Evolutionary conservation across 2,329 filamentous ascomycete genomes (phyloP).

Genomic region (Trichophyton schoenleinii): DNA sequence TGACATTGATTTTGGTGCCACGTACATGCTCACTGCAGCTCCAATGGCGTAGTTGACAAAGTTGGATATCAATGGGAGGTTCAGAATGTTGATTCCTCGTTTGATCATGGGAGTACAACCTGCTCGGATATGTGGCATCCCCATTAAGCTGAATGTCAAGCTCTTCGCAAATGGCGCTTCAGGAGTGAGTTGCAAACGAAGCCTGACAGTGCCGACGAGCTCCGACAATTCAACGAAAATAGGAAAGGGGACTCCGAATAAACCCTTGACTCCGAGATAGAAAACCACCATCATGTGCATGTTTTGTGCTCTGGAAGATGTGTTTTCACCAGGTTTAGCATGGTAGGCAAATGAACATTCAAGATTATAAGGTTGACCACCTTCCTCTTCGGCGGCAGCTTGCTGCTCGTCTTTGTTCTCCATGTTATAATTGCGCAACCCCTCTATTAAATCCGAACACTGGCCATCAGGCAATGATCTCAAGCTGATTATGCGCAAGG

Average conservation of each 20-base stretch:
- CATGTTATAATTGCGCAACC: conserved; percentile 65
- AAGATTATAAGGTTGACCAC: conserved; percentile 84
- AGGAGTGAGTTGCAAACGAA: conserved; percentile 74
- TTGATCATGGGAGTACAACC: conserved; percentile 89
- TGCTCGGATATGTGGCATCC: conserved; percentile 75
- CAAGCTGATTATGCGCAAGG: conserved; percentile 75
- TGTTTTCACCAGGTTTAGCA: conserved; percentile 56
- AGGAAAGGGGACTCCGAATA: conserved; percentile 78
- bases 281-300: conserved; percentile 97
- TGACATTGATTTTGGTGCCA: conserved; percentile 87
- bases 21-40: conserved; percentile 77
- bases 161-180: conserved; percentile 88
- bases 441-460: conserved; percentile 67
- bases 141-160: conserved; percentile 88
- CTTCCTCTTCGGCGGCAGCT: conserved; percentile 76
- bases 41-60: conserved; percentile 95
- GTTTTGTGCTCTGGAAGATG: conserved; percentile 74
- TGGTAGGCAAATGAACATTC: conserved; percentile 88
- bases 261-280: conserved; percentile 76
- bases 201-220: conserved; percentile 73
- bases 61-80: conserved; percentile 83
- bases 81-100: conserved; percentile 78
- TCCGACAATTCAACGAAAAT: conserved; percentile 84
- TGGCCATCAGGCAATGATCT: conserved; percentile 73
- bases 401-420: conserved; percentile 77